phyloP scores from a whole-genome alignment of 2,329 filamentous ascomycete species.

The Thelonectria blattea region DNA sequence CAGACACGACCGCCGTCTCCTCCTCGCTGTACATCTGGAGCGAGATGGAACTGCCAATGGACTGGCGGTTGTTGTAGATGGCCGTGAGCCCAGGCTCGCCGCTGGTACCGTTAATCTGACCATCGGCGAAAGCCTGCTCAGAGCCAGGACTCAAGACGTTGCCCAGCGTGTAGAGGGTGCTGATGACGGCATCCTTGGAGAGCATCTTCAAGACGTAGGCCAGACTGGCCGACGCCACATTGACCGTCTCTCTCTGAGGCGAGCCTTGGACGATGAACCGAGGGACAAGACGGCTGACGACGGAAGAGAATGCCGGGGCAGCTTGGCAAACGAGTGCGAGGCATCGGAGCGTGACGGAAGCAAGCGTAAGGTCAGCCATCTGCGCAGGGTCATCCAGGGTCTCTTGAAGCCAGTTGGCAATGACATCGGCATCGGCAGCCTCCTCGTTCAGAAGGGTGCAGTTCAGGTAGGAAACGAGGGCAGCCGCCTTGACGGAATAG shows the following conservation, averaged over 20 bases:
- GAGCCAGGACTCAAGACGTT: constrained; percentile 85
- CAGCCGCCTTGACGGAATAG: constrained; percentile 82
- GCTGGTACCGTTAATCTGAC: constrained; percentile 50
- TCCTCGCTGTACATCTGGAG: constrained; percentile 77
- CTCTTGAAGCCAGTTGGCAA: constrained; percentile 87
- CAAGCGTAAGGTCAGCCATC: constrained; percentile 80
- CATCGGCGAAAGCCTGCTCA: constrained; percentile 60
- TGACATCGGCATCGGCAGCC: constrained; percentile 75
- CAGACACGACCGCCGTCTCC: constrained; percentile 77
- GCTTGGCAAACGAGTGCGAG: constrained; percentile 82
- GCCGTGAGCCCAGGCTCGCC: constrained; percentile 48
- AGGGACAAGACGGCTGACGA: constrained; percentile 78
- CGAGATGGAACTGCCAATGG: constrained; percentile 80
- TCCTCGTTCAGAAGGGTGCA: constrained; percentile 84
- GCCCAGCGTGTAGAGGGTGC: constrained; percentile 93
- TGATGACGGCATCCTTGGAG: constrained; percentile 92
- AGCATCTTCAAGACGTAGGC: constrained; percentile 81
- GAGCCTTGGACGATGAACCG: constrained; percentile 87
- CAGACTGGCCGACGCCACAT: constrained; percentile 81
- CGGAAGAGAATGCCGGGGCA: constrained; percentile 74
- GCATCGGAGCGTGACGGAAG: constrained; percentile 78
- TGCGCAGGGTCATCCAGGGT: constrained; percentile 79
- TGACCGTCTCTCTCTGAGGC: constrained; percentile 71
- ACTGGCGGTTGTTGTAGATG: constrained; percentile 61
- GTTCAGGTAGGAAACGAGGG: constrained; percentile 83